phyloP scores from a whole-genome alignment of 2,329 filamentous ascomycete species.

The Xylariaceae sp. region DNA sequence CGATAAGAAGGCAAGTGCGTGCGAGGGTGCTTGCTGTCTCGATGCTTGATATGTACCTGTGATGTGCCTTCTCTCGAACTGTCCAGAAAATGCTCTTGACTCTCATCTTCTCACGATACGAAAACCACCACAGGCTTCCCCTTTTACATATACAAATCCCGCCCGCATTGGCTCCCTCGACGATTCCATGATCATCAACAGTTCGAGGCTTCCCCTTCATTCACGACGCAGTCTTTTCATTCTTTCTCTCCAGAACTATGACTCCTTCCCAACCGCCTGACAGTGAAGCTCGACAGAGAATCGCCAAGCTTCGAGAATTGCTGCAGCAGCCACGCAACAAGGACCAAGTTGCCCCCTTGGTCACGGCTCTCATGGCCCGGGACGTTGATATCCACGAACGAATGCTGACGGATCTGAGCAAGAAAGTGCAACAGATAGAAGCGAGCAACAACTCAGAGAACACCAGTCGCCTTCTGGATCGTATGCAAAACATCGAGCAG shows the following conservation, averaged over 20 bases:
- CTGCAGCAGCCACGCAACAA: slow-evolving; percentile 18
- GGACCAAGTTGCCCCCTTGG: slow-evolving; percentile 15
- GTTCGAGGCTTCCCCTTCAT: not conserved
- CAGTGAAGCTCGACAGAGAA: slow-evolving; percentile 7
- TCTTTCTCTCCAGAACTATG: slow-evolving; percentile 10
- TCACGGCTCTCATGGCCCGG: slow-evolving; percentile 20
- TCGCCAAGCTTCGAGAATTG: slow-evolving; percentile 10
- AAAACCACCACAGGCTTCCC: not conserved
- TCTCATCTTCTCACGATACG: not conserved
- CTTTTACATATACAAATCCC: not conserved
- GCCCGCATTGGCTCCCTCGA: not conserved
- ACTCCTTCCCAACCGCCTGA: slow-evolving; percentile 10
- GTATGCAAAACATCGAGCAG: slow-evolving; percentile 2
- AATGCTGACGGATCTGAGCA: slow-evolving; percentile 5
- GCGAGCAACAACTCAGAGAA: not conserved
- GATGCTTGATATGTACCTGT: no score
- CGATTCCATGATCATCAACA: not conserved
- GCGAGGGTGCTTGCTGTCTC: no score
- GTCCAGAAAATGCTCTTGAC: not conserved
- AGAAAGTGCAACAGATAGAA: slow-evolving; percentile 4
- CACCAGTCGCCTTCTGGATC: not conserved
- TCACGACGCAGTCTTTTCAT: not conserved
- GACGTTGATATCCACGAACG: slow-evolving; percentile 18
- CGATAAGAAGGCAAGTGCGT: not conserved
- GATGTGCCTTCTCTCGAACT: not conserved